Evolutionary conservation across 2,329 filamentous ascomycete genomes (phyloP), one percentile per base, ranked within the genome.

Genomic region (Uncinocarpus reesii): DNA sequence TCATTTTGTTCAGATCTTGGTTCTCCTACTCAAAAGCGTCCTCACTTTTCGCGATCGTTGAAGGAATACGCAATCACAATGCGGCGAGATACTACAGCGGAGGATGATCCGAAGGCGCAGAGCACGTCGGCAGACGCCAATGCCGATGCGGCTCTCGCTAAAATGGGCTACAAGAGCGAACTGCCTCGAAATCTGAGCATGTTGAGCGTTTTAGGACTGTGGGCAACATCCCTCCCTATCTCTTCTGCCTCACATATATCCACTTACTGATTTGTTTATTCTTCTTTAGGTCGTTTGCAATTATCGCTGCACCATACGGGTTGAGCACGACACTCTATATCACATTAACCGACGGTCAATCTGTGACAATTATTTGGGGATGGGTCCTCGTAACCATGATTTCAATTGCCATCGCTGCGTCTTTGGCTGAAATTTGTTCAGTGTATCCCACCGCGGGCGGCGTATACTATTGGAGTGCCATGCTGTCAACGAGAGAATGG

Each of bases 301-400:
- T 86, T 62, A 85, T 86, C 80, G 81, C 81, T 8, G 80, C 80
- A 8, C 80, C 80, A 0, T 83, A 80, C 55, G 81, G 81, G 29
- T 70, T 84, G 31, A 78, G 73, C 24, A 84, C 82, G 13, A 85
- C 81, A 1, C 70, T 86, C 53, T 80, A 78, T 65, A 81, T 84
- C 60, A 79, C 78, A 18, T 71, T 86, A 23, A 75, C 75, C 15
- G 80, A 85, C 62, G 83, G 83, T 18, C 79, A 83, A 61, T 74
- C 73, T 36, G 81, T 85, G 13, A 83, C 80, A 20, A 74, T 85
- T 34, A 67, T 86, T 55, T 86, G 78, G 73, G 83, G 83, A 34
- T 86, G 77, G 80, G 73, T 83, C 2, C 63, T 83, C 28, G 75
- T 84, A 23, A 80, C 78, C 3, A 61, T 83, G 31, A 77, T 84